Evolutionary conservation across 2,329 filamentous ascomycete genomes (phyloP).

Genomic region (Neonectria hederae): DNA sequence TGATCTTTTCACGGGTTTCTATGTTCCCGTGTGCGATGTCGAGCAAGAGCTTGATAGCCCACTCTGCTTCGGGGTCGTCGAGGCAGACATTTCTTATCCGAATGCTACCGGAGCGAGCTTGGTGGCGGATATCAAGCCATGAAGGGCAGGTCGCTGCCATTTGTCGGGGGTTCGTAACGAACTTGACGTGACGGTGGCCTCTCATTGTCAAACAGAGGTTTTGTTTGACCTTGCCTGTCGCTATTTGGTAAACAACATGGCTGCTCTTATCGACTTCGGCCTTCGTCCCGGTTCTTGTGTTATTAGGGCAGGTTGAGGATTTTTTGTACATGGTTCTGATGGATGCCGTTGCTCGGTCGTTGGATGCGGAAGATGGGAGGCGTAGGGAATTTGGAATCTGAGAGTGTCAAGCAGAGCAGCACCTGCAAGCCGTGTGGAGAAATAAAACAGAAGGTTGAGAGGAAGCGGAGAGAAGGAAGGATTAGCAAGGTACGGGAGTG

Average conservation of each 20-base stretch:
- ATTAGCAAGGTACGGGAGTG: not conserved
- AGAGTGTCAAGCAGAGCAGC: not conserved
- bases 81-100: not conserved
- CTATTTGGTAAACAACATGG: not conserved
- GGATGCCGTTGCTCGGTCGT: not conserved
- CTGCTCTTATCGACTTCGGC: not conserved
- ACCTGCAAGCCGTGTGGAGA: not conserved
- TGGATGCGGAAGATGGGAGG: no score
- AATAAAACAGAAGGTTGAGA: no score
- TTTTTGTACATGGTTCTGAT: not conserved
- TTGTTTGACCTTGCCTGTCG: not conserved
- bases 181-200: not conserved
- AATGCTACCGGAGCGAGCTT: not conserved
- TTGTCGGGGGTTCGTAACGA: not conserved
- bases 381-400: no score
- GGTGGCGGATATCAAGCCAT: not conserved
- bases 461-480: not conserved
- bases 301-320: not conserved
- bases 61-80: not conserved
- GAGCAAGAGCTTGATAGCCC: slow-evolving; percentile 18
- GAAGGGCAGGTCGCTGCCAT: not conserved
- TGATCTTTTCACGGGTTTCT: not conserved
- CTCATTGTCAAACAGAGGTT: not conserved
- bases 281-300: not conserved
- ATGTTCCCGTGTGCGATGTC: slow-evolving; percentile 17